phyloP scores from a whole-genome alignment of 176 grass and related monocot species.

The Oryza australiensis region DNA sequence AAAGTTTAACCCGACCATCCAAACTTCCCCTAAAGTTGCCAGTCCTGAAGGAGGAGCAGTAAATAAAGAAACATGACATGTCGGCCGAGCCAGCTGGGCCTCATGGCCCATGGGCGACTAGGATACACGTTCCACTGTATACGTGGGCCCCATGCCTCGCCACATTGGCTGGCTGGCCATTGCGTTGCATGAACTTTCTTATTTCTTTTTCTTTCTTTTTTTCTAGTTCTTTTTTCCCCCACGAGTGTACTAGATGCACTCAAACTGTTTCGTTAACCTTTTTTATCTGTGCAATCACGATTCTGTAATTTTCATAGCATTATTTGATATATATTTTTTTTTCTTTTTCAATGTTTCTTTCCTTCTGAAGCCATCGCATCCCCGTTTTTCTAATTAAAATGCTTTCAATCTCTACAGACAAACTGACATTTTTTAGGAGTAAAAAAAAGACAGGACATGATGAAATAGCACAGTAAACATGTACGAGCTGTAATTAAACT shows the following conservation, averaged over 20 bases:
- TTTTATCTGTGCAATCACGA: conserved; percentile 10
- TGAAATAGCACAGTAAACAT: background rate
- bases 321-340: background rate
- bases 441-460: background rate
- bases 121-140: background rate
- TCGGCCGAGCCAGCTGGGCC: conserved; percentile 25
- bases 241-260: background rate
- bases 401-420: background rate
- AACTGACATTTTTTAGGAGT: background rate
- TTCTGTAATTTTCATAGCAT: background rate
- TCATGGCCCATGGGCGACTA: conserved; percentile 16
- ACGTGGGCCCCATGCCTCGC: background rate
- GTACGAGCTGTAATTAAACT: background rate
- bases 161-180: background rate
- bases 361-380: background rate
- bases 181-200: background rate
- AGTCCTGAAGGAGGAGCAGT: background rate
- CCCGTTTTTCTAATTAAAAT: background rate
- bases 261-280: background rate
- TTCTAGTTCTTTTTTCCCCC: background rate
- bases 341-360: background rate
- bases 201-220: background rate
- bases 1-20: too few relatives aligned
- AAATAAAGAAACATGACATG: conserved; percentile 47
- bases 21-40: too few relatives aligned